Conservation (phyloP, 2,329 filamentous ascomycete species). For the Monosporascus sp. region DNA sequence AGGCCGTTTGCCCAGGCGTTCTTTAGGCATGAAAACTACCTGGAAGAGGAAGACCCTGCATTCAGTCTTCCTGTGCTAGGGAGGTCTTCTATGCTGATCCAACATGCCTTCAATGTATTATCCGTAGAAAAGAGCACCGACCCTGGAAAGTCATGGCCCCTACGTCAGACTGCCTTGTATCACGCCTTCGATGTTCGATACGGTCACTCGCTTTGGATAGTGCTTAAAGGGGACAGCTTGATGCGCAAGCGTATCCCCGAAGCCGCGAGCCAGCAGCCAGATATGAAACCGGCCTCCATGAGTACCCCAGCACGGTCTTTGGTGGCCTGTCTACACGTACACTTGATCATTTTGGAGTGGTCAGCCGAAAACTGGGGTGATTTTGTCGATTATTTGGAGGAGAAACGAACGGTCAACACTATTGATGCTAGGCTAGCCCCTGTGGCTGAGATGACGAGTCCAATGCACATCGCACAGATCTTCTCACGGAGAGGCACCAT, state of each 20-base stretch:
- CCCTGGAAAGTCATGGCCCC: conserved; percentile 7
- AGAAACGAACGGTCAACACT: conserved; percentile 1
- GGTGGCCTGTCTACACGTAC: conserved; percentile 7
- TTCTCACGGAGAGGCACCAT: neutral
- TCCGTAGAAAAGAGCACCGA: conserved; percentile 8
- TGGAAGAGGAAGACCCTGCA: conserved; percentile 3
- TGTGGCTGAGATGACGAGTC: conserved; percentile 6
- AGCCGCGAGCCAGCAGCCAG: conserved; percentile 1
- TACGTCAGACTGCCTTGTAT: conserved; percentile 14
- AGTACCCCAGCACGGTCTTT: conserved; percentile 10
- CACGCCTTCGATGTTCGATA: conserved; percentile 14
- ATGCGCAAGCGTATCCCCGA: conserved; percentile 9
- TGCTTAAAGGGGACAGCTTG: conserved; percentile 14
- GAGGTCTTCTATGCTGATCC: conserved; percentile 11
- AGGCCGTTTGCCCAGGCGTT: conserved; percentile 4
- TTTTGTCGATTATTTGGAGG: conserved; percentile 13
- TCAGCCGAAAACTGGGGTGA: conserved; percentile 13
- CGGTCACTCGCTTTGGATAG: conserved; percentile 12
- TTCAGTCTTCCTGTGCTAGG: conserved; percentile 1
- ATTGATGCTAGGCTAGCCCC: conserved; percentile 8
- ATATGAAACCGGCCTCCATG: conserved; percentile 4
- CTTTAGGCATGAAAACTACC: conserved; percentile 13
- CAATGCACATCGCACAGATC: conserved; percentile 1
- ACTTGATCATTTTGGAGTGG: conserved; percentile 15
- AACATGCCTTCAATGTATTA: conserved; percentile 16